Conservation (phyloP, 2,329 filamentous ascomycete species). For the Rhynchosporium agropyri region DNA sequence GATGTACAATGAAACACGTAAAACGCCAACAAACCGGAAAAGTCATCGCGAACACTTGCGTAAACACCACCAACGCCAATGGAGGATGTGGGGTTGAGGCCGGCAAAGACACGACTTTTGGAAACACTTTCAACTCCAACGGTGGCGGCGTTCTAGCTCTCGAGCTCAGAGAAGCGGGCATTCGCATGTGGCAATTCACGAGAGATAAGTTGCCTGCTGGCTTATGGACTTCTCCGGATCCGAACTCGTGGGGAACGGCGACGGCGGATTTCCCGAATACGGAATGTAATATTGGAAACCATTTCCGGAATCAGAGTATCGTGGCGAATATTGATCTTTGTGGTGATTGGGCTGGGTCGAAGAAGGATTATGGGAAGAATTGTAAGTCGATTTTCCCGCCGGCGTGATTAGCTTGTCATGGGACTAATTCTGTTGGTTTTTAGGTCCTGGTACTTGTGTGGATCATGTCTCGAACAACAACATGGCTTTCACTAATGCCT, state of each 20-base stretch:
- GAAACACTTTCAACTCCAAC: conserved; percentile 54
- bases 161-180: conserved; percentile 49
- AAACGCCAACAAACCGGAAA: conserved; percentile 51
- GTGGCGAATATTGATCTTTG: conserved; percentile 85
- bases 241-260: conserved; percentile 49
- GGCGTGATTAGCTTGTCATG: neutral
- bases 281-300: conserved; percentile 67
- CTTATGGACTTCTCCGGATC: conserved; percentile 48
- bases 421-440: conserved; percentile 3
- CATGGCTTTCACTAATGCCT: conserved; percentile 38
- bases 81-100: conserved; percentile 49
- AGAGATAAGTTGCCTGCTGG: conserved; percentile 50
- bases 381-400: conserved; percentile 28
- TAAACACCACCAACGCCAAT: conserved; percentile 45
- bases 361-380: conserved; percentile 38
- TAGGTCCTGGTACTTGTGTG: conserved; percentile 35
- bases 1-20: conserved; percentile 46
- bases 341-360: conserved; percentile 79
- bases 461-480: conserved; percentile 39
- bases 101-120: conserved; percentile 48
- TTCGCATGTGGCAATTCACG: conserved; percentile 56
- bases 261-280: conserved; percentile 53
- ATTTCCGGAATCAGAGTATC: conserved; percentile 75
- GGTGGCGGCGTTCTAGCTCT: conserved; percentile 54
- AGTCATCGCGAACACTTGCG: conserved; percentile 52